Evolutionary conservation across 768 basidiomycete genomes (phyloP), one percentile per base, ranked within the genome.

Genomic region (Dentipellis sp.): DNA sequence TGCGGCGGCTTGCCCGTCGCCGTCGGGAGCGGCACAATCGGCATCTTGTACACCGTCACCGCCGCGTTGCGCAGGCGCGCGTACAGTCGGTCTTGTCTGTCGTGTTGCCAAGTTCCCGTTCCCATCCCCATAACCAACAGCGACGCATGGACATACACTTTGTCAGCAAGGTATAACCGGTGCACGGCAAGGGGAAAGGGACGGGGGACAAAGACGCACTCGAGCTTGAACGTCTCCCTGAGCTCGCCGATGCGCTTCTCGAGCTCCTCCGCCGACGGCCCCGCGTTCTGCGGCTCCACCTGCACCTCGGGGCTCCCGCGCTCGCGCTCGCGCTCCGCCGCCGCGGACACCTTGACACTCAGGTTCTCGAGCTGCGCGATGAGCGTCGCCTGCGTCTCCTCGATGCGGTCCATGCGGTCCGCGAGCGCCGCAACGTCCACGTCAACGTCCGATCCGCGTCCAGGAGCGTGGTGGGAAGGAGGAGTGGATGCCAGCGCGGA

Each of bases 61-160:
- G 65, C 60, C 40, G 72, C 59, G 50, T 75, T 75, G 22, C 66
- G 66, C 61, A 75, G 56, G 3, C 72, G 67, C 3, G 65, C 67
- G 36, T 71, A 72, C 42, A 75, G 61, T 4, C 73, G 69, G 10
- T 66, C 62, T 53, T 75, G 74, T 1, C 74, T 75, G 49, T 12
- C 16, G n/a, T 22, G 19, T 23, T 35, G 17, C 14, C 22, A 29
- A n/a, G n/a, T n/a, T n/a, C n/a, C n/a, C n/a, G n/a, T n/a, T n/a
- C n/a, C n/a, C n/a, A n/a, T n/a, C n/a, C 34, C 19, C 36, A 17
- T 17, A 19, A 11, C 36, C 38, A 51, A 39, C 37, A 42, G 14
- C 3, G n/a, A 17, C 51, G 37, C 34, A 19, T 34, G n/a, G n/a
- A n/a, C n/a, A n/a, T n/a, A n/a, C n/a, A n/a, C n/a, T 9, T 35